These are phyloP conservation scores for Dendrothele bispora DNA, from an alignment of 768 basidiomycete species.

Conservation along the genomic window DNA sequence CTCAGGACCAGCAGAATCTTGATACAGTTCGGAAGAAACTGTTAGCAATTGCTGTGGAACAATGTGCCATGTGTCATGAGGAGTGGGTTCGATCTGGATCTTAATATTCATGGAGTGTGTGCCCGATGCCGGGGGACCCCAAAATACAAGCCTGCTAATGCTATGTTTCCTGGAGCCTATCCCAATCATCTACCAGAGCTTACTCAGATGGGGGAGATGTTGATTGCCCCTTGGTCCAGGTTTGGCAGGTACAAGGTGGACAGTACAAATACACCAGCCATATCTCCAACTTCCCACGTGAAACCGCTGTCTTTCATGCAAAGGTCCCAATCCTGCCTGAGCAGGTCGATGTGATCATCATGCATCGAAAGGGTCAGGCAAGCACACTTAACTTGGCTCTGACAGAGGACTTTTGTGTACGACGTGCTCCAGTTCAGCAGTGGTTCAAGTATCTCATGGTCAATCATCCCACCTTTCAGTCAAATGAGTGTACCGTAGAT, in stretches of 20 bases:
- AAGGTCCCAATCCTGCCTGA: slow-evolving; percentile 11
- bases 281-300: slow-evolving; percentile 11
- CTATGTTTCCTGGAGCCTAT: slow-evolving; percentile 12
- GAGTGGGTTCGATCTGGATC: no score
- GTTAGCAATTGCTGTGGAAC: no score
- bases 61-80: no score
- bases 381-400: neutral
- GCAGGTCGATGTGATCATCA: slow-evolving; percentile 10
- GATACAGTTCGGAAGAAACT: slow-evolving; percentile 1
- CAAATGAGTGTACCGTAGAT: neutral
- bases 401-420: slow-evolving; percentile 8
- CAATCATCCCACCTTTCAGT: neutral
- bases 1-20: no score
- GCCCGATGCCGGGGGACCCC: neutral
- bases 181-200: slow-evolving; percentile 8
- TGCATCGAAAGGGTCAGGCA: neutral
- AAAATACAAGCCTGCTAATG: slow-evolving; percentile 1
- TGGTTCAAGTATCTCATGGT: no score
- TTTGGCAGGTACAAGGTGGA: no score
- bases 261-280: no score
- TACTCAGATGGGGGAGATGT: no score
- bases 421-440: neutral
- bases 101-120: no score
- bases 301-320: slow-evolving; percentile 4
- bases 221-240: no score